phyloP scores from a whole-genome alignment of 768 basidiomycete species.

The Rhodotorula babjevae region DNA sequence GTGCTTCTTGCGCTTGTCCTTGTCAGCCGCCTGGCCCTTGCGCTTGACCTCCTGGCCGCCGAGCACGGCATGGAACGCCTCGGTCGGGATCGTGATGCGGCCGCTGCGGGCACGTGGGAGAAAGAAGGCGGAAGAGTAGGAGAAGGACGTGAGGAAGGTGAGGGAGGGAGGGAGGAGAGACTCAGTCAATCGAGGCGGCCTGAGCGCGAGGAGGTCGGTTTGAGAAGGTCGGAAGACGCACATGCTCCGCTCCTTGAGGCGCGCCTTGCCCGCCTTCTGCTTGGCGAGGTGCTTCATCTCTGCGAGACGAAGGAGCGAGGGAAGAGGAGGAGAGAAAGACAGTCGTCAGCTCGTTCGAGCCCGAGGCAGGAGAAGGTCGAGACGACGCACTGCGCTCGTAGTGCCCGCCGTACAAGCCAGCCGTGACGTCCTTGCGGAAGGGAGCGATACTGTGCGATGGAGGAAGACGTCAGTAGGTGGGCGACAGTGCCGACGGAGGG shows the following conservation, averaged over 20 bases:
- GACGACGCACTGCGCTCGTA: not conserved
- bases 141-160: too few species aligned
- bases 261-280: conserved; percentile 87
- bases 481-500: not conserved
- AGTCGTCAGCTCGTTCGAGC: conserved; percentile 56
- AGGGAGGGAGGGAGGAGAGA: conserved; percentile 46
- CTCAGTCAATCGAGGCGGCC: too few species aligned
- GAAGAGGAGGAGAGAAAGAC: too few species aligned
- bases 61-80: conserved; percentile 89
- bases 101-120: conserved; percentile 16
- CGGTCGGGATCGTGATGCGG: conserved; percentile 64
- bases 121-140: too few species aligned
- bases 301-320: not conserved
- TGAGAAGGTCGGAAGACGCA: not conserved
- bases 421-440: conserved; percentile 45
- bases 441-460: conserved; percentile 33
- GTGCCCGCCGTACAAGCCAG: not conserved
- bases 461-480: not conserved
- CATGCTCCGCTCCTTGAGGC: conserved; percentile 79
- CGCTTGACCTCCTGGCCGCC: conserved; percentile 41
- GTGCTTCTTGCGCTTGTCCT: not conserved
- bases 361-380: too few species aligned
- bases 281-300: conserved; percentile 52
- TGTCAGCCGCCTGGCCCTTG: conserved; percentile 15
- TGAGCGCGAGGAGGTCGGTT: too few species aligned